Evolutionary conservation across 495 filamentous ascomycete genomes (phyloP).

Genomic region (Xanthoparmelia taractica): DNA sequence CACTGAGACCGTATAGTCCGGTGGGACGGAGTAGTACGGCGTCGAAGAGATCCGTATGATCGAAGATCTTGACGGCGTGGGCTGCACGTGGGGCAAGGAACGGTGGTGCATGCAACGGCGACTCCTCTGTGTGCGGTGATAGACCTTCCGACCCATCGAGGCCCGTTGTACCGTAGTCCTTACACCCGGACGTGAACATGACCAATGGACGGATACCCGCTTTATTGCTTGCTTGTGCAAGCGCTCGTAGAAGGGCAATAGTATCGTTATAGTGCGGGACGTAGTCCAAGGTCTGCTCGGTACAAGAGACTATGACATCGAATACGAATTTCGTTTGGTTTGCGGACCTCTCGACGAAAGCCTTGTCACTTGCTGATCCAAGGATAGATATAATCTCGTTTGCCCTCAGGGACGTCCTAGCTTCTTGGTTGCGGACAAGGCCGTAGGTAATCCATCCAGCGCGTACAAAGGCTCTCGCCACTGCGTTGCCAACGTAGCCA

Average conservation of each 20-base stretch:
- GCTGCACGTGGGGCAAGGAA: constrained; percentile 35
- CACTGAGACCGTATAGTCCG: constrained; percentile 33
- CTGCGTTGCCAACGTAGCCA: constrained; percentile 39
- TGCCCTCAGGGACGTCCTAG: constrained; percentile 22
- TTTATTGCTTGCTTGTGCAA: constrained; percentile 18
- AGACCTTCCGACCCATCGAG: constrained; percentile 28
- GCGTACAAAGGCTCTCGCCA: constrained; percentile 35
- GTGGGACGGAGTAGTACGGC: constrained; percentile 35
- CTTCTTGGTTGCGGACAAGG: constrained; percentile 30
- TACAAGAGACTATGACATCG: constrained; percentile 36
- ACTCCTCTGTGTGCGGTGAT: constrained; percentile 33
- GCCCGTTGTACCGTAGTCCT: constrained; percentile 38
- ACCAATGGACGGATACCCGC: constrained; percentile 32
- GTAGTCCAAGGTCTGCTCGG: constrained; percentile 33
- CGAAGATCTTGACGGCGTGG: constrained; percentile 26
- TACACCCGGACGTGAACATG: constrained; percentile 36
- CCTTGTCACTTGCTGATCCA: constrained; percentile 22
- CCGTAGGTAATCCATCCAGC: constrained; percentile 36
- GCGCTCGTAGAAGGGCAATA: constrained; percentile 22
- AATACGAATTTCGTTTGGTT: constrained; percentile 16
- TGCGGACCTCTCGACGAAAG: constrained; percentile 18
- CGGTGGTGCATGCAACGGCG: constrained; percentile 30
- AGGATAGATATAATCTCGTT: constrained; percentile 35
- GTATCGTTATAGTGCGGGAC: constrained; percentile 29
- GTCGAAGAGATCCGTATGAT: constrained; percentile 33